These are phyloP conservation scores for Wickerhamomyces canadensis DNA, from an alignment of 805 yeast genomes.

Conservation along the genomic window DNA sequence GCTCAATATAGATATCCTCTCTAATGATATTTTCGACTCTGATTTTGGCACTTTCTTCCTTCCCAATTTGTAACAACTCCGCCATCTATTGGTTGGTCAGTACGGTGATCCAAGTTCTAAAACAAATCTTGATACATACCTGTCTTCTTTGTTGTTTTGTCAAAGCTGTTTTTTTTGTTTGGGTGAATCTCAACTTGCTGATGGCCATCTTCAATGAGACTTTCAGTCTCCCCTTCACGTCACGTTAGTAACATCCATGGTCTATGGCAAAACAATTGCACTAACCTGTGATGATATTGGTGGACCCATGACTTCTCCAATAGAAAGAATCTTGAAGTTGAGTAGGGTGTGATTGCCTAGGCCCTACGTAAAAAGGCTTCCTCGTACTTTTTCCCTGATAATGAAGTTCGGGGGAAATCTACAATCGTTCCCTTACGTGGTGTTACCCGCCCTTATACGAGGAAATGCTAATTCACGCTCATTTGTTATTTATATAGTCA, in stretches of 20 bases:
- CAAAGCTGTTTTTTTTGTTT: conserved; percentile 64
- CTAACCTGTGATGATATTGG: conserved; percentile 25
- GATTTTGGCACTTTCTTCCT: conserved; percentile 77
- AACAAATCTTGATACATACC: conserved; percentile 19
- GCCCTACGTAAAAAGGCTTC: too few relatives aligned
- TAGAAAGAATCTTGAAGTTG: too few relatives aligned
- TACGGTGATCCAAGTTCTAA: too few relatives aligned
- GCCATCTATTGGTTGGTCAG: conserved; percentile 44
- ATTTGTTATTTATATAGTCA: conserved; percentile 31
- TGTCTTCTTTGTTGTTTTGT: conserved; percentile 69
- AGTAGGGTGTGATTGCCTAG: too few relatives aligned
- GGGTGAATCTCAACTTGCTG: conserved; percentile 59
- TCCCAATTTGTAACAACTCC: conserved; percentile 60
- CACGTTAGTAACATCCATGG: conserved; percentile 1
- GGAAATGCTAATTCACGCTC: neutral
- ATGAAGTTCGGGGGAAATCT: too few relatives aligned
- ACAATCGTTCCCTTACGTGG: too few relatives aligned
- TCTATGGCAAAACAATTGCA: too few relatives aligned
- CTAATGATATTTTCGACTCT: conserved; percentile 80
- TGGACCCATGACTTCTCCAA: conserved; percentile 25
- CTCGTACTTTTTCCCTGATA: too few relatives aligned
- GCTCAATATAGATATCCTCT: conserved; percentile 75
- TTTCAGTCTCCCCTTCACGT: conserved; percentile 24
- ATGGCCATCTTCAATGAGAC: conserved; percentile 55
- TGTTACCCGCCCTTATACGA: too few relatives aligned